These are phyloP conservation scores for Yamadazyma buinensis DNA, from an alignment of 1,139 yeast genomes.

Conservation along the genomic window DNA sequence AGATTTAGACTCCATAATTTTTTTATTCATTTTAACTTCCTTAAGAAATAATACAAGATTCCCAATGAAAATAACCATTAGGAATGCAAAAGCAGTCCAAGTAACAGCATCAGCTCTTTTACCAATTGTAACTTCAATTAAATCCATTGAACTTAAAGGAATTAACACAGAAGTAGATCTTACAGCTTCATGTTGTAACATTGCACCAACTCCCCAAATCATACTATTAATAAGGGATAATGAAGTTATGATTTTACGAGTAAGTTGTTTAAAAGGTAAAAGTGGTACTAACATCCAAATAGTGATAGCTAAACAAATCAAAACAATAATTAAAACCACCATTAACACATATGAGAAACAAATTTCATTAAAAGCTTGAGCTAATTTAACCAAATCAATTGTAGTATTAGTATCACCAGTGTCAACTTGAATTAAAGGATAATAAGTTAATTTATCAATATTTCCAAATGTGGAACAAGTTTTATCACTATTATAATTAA, in stretches of 20 bases:
- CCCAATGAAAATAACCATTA: slow-evolving; percentile 22
- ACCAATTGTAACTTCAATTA: slow-evolving; percentile 46
- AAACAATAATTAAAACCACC: slow-evolving; percentile 42
- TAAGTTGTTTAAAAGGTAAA: slow-evolving; percentile 39
- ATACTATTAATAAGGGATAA: slow-evolving; percentile 38
- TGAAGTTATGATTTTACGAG: slow-evolving; percentile 29
- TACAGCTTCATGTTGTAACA: slow-evolving; percentile 63
- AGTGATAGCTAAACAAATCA: slow-evolving; percentile 36
- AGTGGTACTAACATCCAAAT: slow-evolving; percentile 47
- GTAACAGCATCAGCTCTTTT: slow-evolving; percentile 54
- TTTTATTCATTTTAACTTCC: slow-evolving; percentile 3
- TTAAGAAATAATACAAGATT: slow-evolving; percentile 9
- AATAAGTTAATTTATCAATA: slow-evolving; percentile 16
- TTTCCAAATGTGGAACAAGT: slow-evolving; percentile 32
- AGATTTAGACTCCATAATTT: neutral
- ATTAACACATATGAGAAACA: slow-evolving; percentile 56
- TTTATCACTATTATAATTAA: slow-evolving; percentile 21
- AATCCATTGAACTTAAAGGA: slow-evolving; percentile 49
- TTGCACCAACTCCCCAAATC: slow-evolving; percentile 67
- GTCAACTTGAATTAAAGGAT: slow-evolving; percentile 23
- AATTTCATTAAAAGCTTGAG: slow-evolving; percentile 37
- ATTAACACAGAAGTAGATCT: slow-evolving; percentile 43
- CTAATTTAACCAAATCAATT: slow-evolving; percentile 38
- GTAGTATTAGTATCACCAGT: slow-evolving; percentile 11
- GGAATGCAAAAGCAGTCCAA: slow-evolving; percentile 58